Evolutionary conservation across 1,284 basidiomycete species (phyloP), one percentile per base, ranked within the genome.

Genomic region (Fomes fomentarius): DNA sequence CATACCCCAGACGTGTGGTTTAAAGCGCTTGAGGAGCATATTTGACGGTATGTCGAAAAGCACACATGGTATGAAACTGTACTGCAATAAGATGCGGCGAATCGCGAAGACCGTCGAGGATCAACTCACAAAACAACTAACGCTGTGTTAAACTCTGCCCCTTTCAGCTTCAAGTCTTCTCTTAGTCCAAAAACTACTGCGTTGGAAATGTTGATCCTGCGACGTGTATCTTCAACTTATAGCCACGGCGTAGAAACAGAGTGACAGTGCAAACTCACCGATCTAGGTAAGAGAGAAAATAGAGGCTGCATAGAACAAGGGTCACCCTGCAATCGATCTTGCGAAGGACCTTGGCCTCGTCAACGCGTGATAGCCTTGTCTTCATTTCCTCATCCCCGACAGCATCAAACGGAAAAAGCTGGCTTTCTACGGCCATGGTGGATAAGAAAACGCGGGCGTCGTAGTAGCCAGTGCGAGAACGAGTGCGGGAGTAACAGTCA

Each of bases 21-120:
- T 64, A 61, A 72, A 67, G 33, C 59, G 66, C 50, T 70, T 71
- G 46, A 72, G 57, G 26, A 71, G 58, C 1, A 56, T 57, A 44
- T 71, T 71, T 4, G 69, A 71, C 14, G 70, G 69, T 9, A 71
- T 67, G 47, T 71, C 70, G 50, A 66, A 68, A 11, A 71, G 40
- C n/a, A 70, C 54, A 52, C 69, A 71, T 12, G 70, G 66, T 8
- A 66, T 63, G 50, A 71, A 71, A 61, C 69, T 70, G 52, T 4
- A 31, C 8, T 11, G 37, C 28, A 4, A n/a, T 41, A 21, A 34
- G 41, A 39, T 26, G 6, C n/a, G 34, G 25, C 34, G 42, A 19
- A 26, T 24, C 14, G 24, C 21, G 17, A 3, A 4, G 17, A 3
- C n/a, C 11, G 7, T 34, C 7, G 14, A 11, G 21, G 19, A 41